Conservation (phyloP, 345 rosid species). For the Moricandia moricandioides region DNA sequence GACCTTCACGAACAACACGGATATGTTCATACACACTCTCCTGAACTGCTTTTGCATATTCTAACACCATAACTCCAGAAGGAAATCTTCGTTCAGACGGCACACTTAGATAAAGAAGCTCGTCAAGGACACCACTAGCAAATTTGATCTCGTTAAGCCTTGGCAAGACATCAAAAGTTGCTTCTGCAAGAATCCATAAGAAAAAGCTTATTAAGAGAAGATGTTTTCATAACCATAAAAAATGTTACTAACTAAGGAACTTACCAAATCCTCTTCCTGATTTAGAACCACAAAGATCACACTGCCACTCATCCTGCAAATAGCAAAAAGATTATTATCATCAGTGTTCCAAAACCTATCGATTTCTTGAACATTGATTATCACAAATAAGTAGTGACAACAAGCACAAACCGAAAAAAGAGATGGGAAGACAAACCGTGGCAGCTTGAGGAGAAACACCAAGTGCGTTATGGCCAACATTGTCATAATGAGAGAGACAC, state of each 20-base stretch:
- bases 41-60: constrained; percentile 89
- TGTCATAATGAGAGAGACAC: constrained; percentile 89
- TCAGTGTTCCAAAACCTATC: background rate
- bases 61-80: constrained; percentile 79
- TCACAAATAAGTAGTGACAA: background rate
- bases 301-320: constrained; percentile 94
- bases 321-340: background rate
- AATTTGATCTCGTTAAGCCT: constrained; percentile 95
- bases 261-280: constrained; percentile 99
- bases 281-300: constrained; percentile 85
- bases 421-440: constrained; percentile 55
- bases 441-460: constrained; percentile 97
- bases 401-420: background rate
- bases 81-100: constrained; percentile 77
- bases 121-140: constrained; percentile 93
- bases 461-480: constrained; percentile 38
- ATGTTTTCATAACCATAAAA: background rate
- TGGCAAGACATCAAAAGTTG: constrained; percentile 92
- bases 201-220: constrained; percentile 6
- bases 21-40: constrained; percentile 96
- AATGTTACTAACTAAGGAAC: constrained; percentile 22
- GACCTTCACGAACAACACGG: constrained; percentile 98
- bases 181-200: constrained; percentile 56
- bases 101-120: constrained; percentile 82
- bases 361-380: too few relatives aligned